These are phyloP conservation scores for Lentinula raphanica DNA, from an alignment of 768 basidiomycete genomes.

Conservation along the genomic window DNA sequence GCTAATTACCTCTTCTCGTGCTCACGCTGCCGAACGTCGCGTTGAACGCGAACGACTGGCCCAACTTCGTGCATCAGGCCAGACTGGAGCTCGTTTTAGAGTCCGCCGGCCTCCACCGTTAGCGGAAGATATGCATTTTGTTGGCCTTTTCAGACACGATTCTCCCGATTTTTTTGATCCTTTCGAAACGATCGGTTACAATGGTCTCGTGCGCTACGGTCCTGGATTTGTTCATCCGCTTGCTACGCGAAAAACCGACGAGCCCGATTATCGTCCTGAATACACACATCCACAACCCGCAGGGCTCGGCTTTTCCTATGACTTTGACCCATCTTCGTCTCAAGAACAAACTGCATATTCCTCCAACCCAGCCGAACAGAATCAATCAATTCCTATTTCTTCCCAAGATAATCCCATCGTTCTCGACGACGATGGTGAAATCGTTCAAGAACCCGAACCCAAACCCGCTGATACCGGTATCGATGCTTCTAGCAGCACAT, in stretches of 20 bases:
- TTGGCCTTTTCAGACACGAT: background rate
- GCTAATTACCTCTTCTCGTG: background rate
- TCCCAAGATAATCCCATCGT: constrained; percentile 36
- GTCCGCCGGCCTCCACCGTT: background rate
- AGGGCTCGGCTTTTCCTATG: constrained; percentile 60
- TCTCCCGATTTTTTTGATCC: background rate
- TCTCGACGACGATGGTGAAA: constrained; percentile 37
- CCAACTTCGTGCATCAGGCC: background rate
- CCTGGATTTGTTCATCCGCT: background rate
- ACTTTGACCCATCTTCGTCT: constrained; percentile 47
- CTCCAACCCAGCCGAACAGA: background rate
- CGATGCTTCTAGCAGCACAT: constrained; percentile 5
- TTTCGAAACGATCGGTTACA: background rate
- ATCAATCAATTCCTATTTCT: constrained; percentile 17
- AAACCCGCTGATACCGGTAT: constrained; percentile 11
- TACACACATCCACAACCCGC: constrained; percentile 61
- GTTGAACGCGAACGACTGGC: background rate
- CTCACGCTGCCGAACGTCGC: background rate
- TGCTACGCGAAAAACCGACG: background rate
- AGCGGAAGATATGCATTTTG: background rate
- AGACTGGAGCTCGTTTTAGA: background rate
- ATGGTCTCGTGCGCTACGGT: background rate
- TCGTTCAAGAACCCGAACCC: constrained; percentile 19
- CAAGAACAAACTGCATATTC: constrained; percentile 13
- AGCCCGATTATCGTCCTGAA: constrained; percentile 45